These are phyloP conservation scores for Striga asiatica DNA, from an alignment of 257 asterid species.

Conservation along the genomic window DNA sequence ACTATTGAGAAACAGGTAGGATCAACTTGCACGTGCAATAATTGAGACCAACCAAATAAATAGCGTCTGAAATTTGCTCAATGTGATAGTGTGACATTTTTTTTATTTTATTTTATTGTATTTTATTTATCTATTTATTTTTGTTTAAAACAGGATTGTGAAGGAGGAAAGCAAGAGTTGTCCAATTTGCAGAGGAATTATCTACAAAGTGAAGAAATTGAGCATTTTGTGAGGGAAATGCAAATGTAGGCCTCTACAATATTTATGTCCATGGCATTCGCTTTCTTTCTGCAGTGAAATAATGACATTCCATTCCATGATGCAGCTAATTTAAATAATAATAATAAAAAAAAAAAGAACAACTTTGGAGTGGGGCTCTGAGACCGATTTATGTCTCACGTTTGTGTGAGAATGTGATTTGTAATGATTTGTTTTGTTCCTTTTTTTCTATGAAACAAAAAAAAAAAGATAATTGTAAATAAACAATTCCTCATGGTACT, in stretches of 20 bases:
- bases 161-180: conserved; percentile 4
- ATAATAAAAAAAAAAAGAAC: too few species aligned
- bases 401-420: neutral
- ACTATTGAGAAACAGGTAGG: too few species aligned
- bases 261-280: neutral
- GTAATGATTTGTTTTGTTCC: neutral
- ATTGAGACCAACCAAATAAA: too few species aligned
- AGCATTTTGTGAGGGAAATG: neutral
- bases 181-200: conserved; percentile 4
- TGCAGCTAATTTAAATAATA: too few species aligned
- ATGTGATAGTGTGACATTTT: too few species aligned
- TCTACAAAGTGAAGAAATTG: neutral
- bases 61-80: too few species aligned
- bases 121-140: too few species aligned
- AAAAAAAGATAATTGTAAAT: too few species aligned
- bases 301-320: neutral
- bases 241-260: neutral
- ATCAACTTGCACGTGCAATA: too few species aligned
- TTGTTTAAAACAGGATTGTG: neutral
- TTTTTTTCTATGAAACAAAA: too few species aligned
- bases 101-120: too few species aligned
- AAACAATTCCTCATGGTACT: too few species aligned
- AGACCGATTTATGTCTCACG: neutral
- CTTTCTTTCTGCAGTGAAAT: neutral
- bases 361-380: neutral